phyloP scores from a whole-genome alignment of 257 asterid species.

The Nicotiana noctiflora region DNA sequence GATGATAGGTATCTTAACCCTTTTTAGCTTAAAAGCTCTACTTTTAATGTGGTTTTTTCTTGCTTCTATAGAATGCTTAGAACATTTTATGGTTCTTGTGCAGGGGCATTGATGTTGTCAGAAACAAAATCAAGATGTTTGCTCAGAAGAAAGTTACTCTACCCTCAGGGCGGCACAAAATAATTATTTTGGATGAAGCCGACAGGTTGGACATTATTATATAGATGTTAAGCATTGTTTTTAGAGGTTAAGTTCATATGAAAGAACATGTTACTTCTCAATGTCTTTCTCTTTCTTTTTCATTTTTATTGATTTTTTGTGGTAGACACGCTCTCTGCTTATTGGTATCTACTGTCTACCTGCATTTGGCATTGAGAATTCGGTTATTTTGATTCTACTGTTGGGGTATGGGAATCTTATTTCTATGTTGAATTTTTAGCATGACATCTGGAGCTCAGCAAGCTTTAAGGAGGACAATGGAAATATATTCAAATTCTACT shows the following conservation, averaged over 20 bases:
- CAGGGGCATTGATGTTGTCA: constrained; percentile 95
- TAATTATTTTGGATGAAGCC: constrained; percentile 89
- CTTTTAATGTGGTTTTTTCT: background rate
- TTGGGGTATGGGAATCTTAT: constrained; percentile 3
- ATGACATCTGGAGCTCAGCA: constrained; percentile 99
- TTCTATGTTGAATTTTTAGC: constrained; percentile 40
- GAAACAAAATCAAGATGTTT: constrained; percentile 98
- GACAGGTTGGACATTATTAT: constrained; percentile 63
- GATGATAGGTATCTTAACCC: constrained; percentile 65
- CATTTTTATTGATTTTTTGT: background rate
- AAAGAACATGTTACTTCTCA: background rate
- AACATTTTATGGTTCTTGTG: constrained; percentile 8
- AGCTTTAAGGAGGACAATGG: constrained; percentile 99
- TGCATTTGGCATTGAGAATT: background rate
- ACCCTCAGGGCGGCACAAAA: constrained; percentile 86
- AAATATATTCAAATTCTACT: constrained; percentile 84
- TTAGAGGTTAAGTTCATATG: background rate
- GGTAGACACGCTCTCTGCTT: background rate
- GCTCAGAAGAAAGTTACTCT: constrained; percentile 92
- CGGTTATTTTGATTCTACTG: background rate
- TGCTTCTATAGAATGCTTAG: background rate
- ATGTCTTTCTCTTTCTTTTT: background rate
- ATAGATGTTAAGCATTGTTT: background rate
- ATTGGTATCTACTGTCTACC: background rate
- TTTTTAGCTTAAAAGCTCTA: background rate